Evolutionary conservation across 768 basidiomycete genomes (phyloP).

Genomic region (Strobilomyces echinocephalus): DNA sequence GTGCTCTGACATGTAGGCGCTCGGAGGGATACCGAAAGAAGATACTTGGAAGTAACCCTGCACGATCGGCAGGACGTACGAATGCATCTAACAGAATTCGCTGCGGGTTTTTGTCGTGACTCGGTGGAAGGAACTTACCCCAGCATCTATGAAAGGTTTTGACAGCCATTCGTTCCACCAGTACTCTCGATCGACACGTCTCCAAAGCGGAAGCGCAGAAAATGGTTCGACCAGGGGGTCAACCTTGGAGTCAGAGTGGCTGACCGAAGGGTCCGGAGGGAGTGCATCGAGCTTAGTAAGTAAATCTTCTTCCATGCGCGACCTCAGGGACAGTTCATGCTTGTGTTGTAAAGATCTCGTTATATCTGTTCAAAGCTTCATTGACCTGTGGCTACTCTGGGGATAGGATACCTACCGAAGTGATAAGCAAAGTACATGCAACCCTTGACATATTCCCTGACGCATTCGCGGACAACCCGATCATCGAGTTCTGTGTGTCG

Average conservation of each 20-base stretch:
- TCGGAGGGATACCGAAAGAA: conserved; percentile 55
- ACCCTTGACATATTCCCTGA: conserved; percentile 73
- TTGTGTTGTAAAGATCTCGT: conserved; percentile 82
- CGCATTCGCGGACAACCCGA: conserved; percentile 76
- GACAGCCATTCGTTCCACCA: conserved; percentile 96
- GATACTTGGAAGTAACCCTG: conserved; percentile 87
- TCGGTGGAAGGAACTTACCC: conserved; percentile 45
- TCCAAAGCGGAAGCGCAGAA: conserved; percentile 81
- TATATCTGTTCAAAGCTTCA: conserved; percentile 47
- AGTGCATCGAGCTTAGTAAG: conserved; percentile 56
- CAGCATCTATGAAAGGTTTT: conserved; percentile 81
- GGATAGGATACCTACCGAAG: conserved; percentile 53
- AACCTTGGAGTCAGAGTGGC: conserved; percentile 34
- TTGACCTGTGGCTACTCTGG: neutral
- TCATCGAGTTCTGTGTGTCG: conserved; percentile 72
- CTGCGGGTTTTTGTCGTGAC: neutral
- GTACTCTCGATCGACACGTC: conserved; percentile 82
- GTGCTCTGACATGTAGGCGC: conserved; percentile 33
- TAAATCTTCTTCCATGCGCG: conserved; percentile 54
- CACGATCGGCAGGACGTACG: conserved; percentile 86
- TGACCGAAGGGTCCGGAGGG: conserved; percentile 30
- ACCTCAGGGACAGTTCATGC: conserved; percentile 56
- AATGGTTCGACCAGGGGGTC: conserved; percentile 67
- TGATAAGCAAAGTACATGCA: conserved; percentile 89
- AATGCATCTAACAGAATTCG: conserved; percentile 52